Base-by-base conservation (phyloP, 1,139 yeast species). In the Pichia sp. region DNA sequence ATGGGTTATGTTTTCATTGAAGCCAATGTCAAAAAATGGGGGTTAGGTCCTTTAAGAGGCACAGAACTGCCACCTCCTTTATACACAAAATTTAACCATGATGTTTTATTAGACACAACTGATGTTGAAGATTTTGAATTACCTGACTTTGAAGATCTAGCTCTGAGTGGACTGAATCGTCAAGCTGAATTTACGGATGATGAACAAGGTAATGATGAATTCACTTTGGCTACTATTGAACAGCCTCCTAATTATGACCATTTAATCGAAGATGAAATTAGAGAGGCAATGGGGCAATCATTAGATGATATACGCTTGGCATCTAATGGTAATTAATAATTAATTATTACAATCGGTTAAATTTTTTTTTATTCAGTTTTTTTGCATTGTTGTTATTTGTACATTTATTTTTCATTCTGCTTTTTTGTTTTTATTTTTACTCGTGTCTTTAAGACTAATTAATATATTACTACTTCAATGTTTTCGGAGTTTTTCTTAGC, bases 11-110 rank as follows among this genome's bases (percentile, higher is more conserved):
- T 80, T 3, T 79, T 75, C 60, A 79, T 80, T 38, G 84, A 80
- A 62, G 84, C 75, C 1, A 79, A 80, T 59, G 84, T 80, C 27
- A 80, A 80, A 59, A 79, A 77, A 63, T 80, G 84, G 84, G 83
- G 83, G n/a, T 78, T 76, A 64, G 84, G 81, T 1, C 83, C 84
- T 1, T 62, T 80, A 50, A 81, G 77, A 64, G 84, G 84, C 1
- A 73, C 64, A 46, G 82, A 80, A n/a, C 78, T 81, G 3, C 79
- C 84, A n/a, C 84, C 84, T 2, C 84, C 84, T 11, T 76, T 79
- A 30, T 80, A 80, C 64, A 76, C 75, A 53, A 77, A 76, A 57
- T 80, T 76, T 60, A 79, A 79, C 58, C 68, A 73, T 22, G 84
- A 80, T 63, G 77, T 80, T 16, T 63, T 80, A 48, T 67, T 80